A percentile compares a stretch with the other conserved stretches of the same genome.
Evolutionary conservation across 2,329 filamentous ascomycete species (phyloP).

Genomic region (Westerdykella aurantiaca): DNA sequence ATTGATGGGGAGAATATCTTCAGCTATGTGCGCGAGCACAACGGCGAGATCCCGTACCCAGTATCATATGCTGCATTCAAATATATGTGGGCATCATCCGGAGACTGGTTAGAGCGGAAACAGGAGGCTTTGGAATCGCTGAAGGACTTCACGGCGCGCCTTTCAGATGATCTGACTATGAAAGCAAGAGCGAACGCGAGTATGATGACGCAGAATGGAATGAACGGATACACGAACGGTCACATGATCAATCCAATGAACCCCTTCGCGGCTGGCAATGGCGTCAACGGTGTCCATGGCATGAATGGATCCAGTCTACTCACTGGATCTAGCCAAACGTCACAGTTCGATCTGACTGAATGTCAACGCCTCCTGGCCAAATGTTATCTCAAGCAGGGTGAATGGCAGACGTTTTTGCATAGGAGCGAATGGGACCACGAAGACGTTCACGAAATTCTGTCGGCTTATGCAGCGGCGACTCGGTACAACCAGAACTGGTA

Average conservation of each 20-base stretch:
- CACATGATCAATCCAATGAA: slow-evolving; percentile 31
- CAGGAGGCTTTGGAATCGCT: slow-evolving; percentile 50
- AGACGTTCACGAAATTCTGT: slow-evolving; percentile 78
- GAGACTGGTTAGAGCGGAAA: slow-evolving; percentile 15
- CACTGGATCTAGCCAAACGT: slow-evolving; percentile 20
- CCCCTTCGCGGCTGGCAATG: slow-evolving; percentile 41
- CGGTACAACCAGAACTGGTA: slow-evolving; percentile 94
- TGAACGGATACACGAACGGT: slow-evolving; percentile 46
- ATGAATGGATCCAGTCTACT: slow-evolving; percentile 32
- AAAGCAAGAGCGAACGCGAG: slow-evolving; percentile 31
- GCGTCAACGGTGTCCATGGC: slow-evolving; percentile 46
- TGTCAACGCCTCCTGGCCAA: slow-evolving; percentile 74
- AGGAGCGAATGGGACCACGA: slow-evolving; percentile 85
- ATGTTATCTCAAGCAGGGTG: slow-evolving; percentile 91
- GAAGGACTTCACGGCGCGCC: slow-evolving; percentile 55
- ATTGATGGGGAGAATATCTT: slow-evolving; percentile 32
- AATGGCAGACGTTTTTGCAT: slow-evolving; percentile 86
- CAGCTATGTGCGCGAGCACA: slow-evolving; percentile 30
- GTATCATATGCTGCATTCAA: slow-evolving; percentile 97
- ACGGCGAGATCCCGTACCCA: slow-evolving; percentile 58
- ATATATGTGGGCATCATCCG: slow-evolving; percentile 79
- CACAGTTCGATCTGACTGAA: slow-evolving; percentile 44
- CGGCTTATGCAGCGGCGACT: slow-evolving; percentile 87
- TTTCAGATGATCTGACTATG: slow-evolving; percentile 54
- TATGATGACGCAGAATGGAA: slow-evolving; percentile 37